Base-by-base conservation (phyloP, 2,329 filamentous ascomycete species). In the Exophiala viscosa region DNA sequence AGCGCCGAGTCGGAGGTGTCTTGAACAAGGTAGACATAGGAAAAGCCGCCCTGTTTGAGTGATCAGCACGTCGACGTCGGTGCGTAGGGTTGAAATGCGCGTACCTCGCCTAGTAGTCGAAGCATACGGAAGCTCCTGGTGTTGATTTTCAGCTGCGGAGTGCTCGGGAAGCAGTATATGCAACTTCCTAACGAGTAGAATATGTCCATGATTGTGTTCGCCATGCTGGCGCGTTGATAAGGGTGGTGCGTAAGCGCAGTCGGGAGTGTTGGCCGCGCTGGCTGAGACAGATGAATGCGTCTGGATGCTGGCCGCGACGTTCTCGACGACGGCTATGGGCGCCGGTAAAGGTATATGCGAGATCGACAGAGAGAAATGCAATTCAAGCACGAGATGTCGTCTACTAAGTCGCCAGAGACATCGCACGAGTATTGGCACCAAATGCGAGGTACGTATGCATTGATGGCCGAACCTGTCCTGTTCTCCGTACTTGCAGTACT, bases 1-100 rank as follows among this genome's bases (percentile, higher is more conserved):
- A 96, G 82, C 64, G 92, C 84, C 54, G 88, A 87, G 28, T 61
- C 59, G 49, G 83, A 78, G 43, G 87, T 92, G 70, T 96, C 91
- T 77, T 97, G 88, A 55, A 99, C 93, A 54, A 99, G 88, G 74
- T 99, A 99, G 64, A 99, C 93, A 73, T 97, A 99, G 60, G 90
- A 96, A 78, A 99, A 99, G 66, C 93, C 93, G 68, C 93, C 93
- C 87, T 92, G 59, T 52, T 38, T 52, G 49, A 38, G 10, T 45
- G n/a, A 32, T 13, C 35, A 43, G 33, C 38, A 46, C 11, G 35
- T 38, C 39, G 7, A 32, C 38, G 34, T 48, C 10, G 23, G 13
- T 10, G 49, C 62, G 38, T 60, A 55, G 46, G 45, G 32, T 48
- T 20, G 34, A 38, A 47, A 54, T 20, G 23, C 50, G 50, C 77